phyloP scores from a whole-genome alignment of 441 rosid species.

The Arabidopsis hybrid region DNA sequence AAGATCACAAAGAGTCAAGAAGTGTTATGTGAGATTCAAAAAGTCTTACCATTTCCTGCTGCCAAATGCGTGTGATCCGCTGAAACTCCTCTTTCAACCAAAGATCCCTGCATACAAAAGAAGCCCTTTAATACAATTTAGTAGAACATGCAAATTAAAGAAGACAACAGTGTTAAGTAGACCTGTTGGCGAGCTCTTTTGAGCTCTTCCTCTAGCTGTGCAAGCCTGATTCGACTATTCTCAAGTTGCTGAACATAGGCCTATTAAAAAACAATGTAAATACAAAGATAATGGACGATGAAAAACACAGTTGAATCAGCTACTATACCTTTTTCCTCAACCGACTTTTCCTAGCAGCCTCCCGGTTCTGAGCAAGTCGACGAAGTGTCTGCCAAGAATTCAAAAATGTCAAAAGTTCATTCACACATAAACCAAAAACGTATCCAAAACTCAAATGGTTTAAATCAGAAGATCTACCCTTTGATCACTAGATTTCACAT shows the following conservation, averaged over 20 bases:
- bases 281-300: not conserved
- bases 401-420: conserved; percentile 17
- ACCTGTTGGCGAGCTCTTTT: conserved; percentile 81
- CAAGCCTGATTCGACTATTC: conserved; percentile 68
- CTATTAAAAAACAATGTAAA: conserved; percentile 55
- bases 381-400: conserved; percentile 57
- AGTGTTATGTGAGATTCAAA: not conserved
- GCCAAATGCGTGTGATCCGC: conserved; percentile 54
- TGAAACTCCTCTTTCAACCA: conserved; percentile 55
- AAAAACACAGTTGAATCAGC: not conserved
- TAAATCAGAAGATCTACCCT: conserved; percentile 54
- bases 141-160: not conserved
- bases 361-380: conserved; percentile 77
- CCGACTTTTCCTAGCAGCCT: conserved; percentile 86
- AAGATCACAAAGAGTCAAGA: not conserved
- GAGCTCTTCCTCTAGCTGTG: conserved; percentile 89
- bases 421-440: not conserved
- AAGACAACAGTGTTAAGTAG: not conserved
- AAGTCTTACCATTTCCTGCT: conserved; percentile 65
- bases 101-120: conserved; percentile 58
- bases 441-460: conserved; percentile 7
- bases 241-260: conserved; percentile 97
- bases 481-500: conserved; percentile 64
- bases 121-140: not conserved
- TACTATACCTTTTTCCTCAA: conserved; percentile 68